A percentile compares a stretch with the other conserved stretches of the same genome.
Evolutionary conservation across 768 basidiomycete species (phyloP).

Genomic region (Suillus subalutaceus): DNA sequence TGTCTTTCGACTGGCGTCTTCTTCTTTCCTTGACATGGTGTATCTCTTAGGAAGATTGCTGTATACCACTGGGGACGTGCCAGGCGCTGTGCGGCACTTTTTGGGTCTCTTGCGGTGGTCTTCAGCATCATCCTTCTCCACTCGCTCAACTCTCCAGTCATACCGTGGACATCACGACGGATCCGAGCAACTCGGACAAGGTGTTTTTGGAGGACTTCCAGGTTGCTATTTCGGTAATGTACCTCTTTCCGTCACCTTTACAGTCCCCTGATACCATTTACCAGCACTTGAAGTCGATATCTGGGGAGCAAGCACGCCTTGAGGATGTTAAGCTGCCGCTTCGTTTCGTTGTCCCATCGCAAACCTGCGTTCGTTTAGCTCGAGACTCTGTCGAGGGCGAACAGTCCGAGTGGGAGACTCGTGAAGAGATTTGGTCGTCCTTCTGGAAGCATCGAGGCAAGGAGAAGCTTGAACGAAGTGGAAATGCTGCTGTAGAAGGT

Average conservation of each 20-base stretch:
- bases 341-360: slow-evolving; percentile 60
- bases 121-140: slow-evolving; percentile 20
- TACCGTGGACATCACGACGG: slow-evolving; percentile 31
- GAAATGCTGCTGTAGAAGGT: slow-evolving; percentile 70
- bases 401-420: slow-evolving; percentile 56
- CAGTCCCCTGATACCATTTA: slow-evolving; percentile 11
- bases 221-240: slow-evolving; percentile 76
- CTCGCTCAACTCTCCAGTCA: slow-evolving; percentile 19
- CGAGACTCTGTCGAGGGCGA: slow-evolving; percentile 50
- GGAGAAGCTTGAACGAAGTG: slow-evolving; percentile 54
- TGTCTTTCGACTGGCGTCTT: slow-evolving; percentile 6
- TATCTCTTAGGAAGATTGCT: slow-evolving; percentile 68
- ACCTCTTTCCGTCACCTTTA: background rate
- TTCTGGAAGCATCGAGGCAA: slow-evolving; percentile 62
- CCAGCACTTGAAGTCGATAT: slow-evolving; percentile 74
- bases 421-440: slow-evolving; percentile 65
- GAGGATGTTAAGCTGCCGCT: slow-evolving; percentile 64
- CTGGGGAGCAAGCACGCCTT: slow-evolving; percentile 44
- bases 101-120: slow-evolving; percentile 66
- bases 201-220: slow-evolving; percentile 87
- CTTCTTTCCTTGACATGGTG: slow-evolving; percentile 14
- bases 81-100: slow-evolving; percentile 78
- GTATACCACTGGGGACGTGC: slow-evolving; percentile 88
- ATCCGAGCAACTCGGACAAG: slow-evolving; percentile 53
- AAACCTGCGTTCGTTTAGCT: slow-evolving; percentile 60